These are phyloP conservation scores for Annulohypoxylon truncatum DNA, from an alignment of 2,329 filamentous ascomycete genomes.

Conservation along the genomic window DNA sequence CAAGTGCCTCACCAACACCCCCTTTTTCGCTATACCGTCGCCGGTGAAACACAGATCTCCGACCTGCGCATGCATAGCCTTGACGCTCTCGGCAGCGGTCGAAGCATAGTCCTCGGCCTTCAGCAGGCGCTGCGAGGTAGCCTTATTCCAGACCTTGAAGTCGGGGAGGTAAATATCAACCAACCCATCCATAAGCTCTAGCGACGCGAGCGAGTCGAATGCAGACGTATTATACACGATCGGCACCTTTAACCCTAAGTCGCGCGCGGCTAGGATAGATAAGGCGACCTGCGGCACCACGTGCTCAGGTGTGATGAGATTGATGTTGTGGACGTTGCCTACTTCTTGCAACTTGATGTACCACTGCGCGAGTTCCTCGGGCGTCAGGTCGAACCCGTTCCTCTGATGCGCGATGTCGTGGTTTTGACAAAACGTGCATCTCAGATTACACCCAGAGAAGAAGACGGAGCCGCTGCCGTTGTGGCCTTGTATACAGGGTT, in stretches of 20 bases:
- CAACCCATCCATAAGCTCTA: conserved; percentile 79
- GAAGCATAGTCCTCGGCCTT: conserved; percentile 82
- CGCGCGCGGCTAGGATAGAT: conserved; percentile 77
- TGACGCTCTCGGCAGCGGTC: conserved; percentile 80
- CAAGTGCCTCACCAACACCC: conserved; percentile 80
- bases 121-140: conserved; percentile 75
- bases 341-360: conserved; percentile 84
- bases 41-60: conserved; percentile 84
- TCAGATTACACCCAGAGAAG: conserved; percentile 79
- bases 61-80: conserved; percentile 83
- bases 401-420: conserved; percentile 84
- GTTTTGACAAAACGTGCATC: conserved; percentile 85
- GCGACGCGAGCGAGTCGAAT: conserved; percentile 79
- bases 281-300: conserved; percentile 86
- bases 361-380: conserved; percentile 84
- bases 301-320: conserved; percentile 87
- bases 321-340: conserved; percentile 89
- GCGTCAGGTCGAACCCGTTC: conserved; percentile 83
- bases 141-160: conserved; percentile 82
- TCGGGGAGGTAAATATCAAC: conserved; percentile 90
- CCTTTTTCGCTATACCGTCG: conserved; percentile 83
- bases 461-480: conserved; percentile 85
- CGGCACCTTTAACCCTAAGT: conserved; percentile 75
- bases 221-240: conserved; percentile 88
- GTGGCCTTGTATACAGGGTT: conserved; percentile 85